A percentile compares a stretch with the other conserved stretches of the same genome.
Conservation (phyloP, 768 basidiomycete genomes). For the Mycena rebaudengoi region DNA sequence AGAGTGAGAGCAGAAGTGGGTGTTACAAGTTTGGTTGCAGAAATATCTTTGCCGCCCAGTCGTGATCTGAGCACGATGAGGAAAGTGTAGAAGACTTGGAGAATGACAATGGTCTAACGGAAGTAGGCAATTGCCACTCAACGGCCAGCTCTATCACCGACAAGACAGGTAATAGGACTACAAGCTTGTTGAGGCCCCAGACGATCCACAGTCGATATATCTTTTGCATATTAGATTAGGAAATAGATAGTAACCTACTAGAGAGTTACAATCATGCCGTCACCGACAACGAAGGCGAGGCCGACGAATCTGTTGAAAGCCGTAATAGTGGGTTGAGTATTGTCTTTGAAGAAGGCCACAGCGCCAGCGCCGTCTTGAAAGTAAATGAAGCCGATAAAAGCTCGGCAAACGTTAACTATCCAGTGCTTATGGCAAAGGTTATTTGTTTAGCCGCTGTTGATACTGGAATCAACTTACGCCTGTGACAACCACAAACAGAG, state of each 20-base stretch:
- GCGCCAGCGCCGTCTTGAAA: background rate
- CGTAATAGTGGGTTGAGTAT: background rate
- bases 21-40: no score
- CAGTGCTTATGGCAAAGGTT: background rate
- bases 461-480: background rate
- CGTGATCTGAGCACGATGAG: no score
- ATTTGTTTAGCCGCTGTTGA: no score
- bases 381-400: background rate
- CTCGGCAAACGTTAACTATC: background rate
- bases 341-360: background rate
- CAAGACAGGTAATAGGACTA: background rate
- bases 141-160: background rate
- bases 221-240: background rate
- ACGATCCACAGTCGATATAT: conserved; percentile 5
- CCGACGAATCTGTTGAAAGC: background rate
- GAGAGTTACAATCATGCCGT: background rate
- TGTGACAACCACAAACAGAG: background rate
- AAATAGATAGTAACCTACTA: background rate
- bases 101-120: no score
- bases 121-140: background rate
- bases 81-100: no score
- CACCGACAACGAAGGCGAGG: background rate
- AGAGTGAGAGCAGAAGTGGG: no score
- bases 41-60: no score
- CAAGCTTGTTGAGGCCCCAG: background rate